A percentile compares a stretch with the other conserved stretches of the same genome.
phyloP scores from a whole-genome alignment of 306 rosid genomes.

The Chamaecrista fasciculata region DNA sequence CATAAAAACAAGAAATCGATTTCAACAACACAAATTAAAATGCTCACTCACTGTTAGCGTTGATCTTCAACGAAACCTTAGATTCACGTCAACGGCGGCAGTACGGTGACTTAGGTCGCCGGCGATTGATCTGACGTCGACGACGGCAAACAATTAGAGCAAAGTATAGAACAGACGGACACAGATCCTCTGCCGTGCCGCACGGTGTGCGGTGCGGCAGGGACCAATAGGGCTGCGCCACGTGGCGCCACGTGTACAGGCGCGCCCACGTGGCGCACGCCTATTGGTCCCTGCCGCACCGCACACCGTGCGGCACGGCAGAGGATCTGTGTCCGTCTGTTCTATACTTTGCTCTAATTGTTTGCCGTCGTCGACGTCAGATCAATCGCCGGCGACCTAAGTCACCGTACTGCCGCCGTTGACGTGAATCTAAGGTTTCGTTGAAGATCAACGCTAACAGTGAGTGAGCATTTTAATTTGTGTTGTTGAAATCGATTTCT shows the following conservation, averaged over 20 bases:
- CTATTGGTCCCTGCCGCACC: no score
- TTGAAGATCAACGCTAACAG: constrained; percentile 75
- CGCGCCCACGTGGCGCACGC: no score
- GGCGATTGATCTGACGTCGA: not conserved
- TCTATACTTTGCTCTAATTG: not conserved
- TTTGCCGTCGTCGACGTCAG: not conserved
- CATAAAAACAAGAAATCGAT: not conserved
- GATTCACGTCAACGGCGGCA: constrained; percentile 23
- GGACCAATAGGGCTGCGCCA: no score
- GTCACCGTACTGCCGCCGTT: not conserved
- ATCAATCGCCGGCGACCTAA: not conserved
- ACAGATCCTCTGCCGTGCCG: no score
- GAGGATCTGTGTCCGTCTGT: no score
- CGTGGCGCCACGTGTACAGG: no score
- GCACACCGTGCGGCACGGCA: no score
- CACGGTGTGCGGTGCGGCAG: no score
- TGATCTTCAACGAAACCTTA: constrained; percentile 73
- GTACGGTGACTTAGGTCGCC: not conserved
- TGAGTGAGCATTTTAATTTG: constrained; percentile 35
- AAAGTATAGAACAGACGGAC: no score
- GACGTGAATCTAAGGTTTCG: constrained; percentile 55
- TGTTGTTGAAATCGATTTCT: not conserved
- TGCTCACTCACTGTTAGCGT: constrained; percentile 63
- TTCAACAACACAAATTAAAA: not conserved
- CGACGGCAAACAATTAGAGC: no score